Evolutionary conservation across 2,329 filamentous ascomycete species (phyloP), one percentile per base, ranked within the genome.

Genomic region (Claviceps pusilla): DNA sequence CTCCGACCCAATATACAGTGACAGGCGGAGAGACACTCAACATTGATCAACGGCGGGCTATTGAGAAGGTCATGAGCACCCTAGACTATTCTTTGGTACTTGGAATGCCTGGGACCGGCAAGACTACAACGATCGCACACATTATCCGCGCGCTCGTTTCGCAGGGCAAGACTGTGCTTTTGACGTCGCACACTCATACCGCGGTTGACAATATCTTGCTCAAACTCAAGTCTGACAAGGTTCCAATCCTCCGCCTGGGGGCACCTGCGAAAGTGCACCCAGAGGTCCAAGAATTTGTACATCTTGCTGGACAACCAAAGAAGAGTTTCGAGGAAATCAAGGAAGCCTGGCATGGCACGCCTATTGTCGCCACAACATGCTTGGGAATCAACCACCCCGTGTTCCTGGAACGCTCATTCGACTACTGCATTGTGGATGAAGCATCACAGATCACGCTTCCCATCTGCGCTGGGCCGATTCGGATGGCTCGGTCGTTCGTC

Each of bases 391-490:
- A 86, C 61, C 93, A 98, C 66, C 78, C 84, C 2, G 73, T 98
- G 9, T 97, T 98, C 70, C 85, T 80, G 55, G 86, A 91, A 64
- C 85, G 93, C 4, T 82, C 84, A 0, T 98, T 98, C 61, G 93
- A 98, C 69, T 97, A 96, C 65, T 98, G 93, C 65, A 97, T 98
- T 58, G 91, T 98, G 4, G 93, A 98, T 60, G 93, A 98, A 69
- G 93, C 93, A 0, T 96, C 90, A 2, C 93, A 98, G 64, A 97
- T 98, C 65, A 98, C 93, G 0, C 73, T 98, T 24, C 93, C 93
- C 0, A 91, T 96, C 24, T 97, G 93, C 59, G 75, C 97, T 0
- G 93, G 93, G 0, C 93, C 93, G 0, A 94, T 98, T 60, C 83
- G 93, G 11, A 87, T 96, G 80, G 89, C 93, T 5, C 82, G 81